Conservation (phyloP, 495 filamentous ascomycete species). For the Daldinia grandis region DNA sequence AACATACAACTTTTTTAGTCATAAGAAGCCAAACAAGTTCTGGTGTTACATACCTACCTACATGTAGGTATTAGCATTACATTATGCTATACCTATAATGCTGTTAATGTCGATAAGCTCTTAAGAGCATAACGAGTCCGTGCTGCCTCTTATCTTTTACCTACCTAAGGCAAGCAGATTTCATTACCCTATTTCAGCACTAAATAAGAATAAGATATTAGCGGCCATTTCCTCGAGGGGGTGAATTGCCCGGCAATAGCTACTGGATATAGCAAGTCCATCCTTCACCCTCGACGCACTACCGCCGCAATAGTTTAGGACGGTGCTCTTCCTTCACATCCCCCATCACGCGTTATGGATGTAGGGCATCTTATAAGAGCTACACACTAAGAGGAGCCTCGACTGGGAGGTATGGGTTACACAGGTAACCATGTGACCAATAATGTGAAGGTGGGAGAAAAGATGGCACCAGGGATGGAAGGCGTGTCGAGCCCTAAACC, state of each 20-base stretch:
- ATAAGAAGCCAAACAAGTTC: neutral
- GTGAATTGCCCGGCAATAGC: conserved; percentile 6
- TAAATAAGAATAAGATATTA: conserved; percentile 7
- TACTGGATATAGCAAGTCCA: conserved; percentile 11
- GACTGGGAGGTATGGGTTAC: conserved; percentile 15
- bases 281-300: conserved; percentile 12
- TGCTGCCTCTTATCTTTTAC: neutral
- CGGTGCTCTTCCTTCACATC: conserved; percentile 5
- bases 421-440: conserved; percentile 19
- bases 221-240: neutral
- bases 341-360: neutral
- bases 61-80: too few relatives aligned
- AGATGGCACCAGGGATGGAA: conserved; percentile 20
- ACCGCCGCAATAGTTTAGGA: conserved; percentile 2
- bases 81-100: neutral
- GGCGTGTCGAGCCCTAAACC: conserved; percentile 27
- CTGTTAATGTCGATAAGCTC: neutral
- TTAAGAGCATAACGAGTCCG: conserved; percentile 3
- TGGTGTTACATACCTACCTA: neutral
- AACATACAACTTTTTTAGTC: neutral
- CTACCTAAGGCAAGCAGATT: neutral
- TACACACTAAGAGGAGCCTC: neutral
- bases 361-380: conserved; percentile 6
- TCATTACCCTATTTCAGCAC: neutral
- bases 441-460: conserved; percentile 13